Base-by-base conservation (phyloP, 805 yeast genomes). In the Lipomyces lipofer region DNA sequence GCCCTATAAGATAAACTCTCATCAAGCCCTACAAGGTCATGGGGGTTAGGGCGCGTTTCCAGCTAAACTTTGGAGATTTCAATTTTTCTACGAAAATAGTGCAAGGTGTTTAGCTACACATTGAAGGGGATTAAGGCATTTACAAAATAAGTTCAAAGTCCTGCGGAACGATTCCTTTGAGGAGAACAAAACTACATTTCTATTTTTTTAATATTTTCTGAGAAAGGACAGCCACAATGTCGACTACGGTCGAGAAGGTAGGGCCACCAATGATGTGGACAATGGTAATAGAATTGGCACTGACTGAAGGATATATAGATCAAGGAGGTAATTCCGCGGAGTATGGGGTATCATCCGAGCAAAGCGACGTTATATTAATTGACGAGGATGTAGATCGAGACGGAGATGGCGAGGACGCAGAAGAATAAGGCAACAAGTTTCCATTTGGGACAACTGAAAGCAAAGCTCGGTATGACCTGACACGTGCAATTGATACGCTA, bases 341-440 rank as follows among this genome's bases (percentile, higher is more conserved):
- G 27, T 7, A 15, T 13, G 38, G 9, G 3, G n/a, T 19, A 19
- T 9, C n/a, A 13, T 36, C 32, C 12, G 28, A 10, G 4, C 27
- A 17, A 8, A 17, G 12, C 6, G 19, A 45, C n/a, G 24, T 25
- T 38, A 8, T n/a, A 13, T 8, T 17, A 21, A 45, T 12, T 30
- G 27, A 21, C 17, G n/a, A 13, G 33, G 17, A 32, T 21, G n/a
- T 42, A 58, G 62, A 58, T 58, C 51, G 62, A 58, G 52, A 15
- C 35, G 42, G 62, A 58, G 40, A 58, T 58, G 62, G 15, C 97
- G 75, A 80, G 80, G 67, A 94, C 99, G 67, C 99, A 94, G 71
- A 94, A 92, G 75, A 94, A 94, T 75, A 94, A 94, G 83, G 95
- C 95, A 69, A 94, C 99, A 2, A 88, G 94, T 63, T 92, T 87